Evolutionary conservation across 78 protist genomes (phyloP).

Genomic region (Monocercomonoides exilis): DNA sequence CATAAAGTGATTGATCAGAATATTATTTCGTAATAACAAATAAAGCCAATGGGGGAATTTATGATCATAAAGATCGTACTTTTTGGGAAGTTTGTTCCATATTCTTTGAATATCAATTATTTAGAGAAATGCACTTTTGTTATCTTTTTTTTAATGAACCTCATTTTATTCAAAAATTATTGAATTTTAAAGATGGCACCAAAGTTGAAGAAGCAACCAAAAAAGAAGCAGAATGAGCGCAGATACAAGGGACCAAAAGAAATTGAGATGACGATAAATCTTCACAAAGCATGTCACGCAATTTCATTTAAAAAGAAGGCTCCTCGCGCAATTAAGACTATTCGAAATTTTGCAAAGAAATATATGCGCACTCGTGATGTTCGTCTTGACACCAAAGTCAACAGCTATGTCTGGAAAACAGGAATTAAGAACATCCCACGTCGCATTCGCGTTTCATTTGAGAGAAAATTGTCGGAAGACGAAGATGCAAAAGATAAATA

Average conservation of each 20-base stretch:
- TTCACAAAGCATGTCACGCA: background rate
- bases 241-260: background rate
- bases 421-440: slow-evolving; percentile 72
- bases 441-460: slow-evolving; percentile 78
- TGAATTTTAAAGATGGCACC: too few species aligned
- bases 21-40: too few species aligned
- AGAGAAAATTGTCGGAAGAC: slow-evolving; percentile 77
- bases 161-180: too few species aligned
- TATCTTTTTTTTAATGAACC: too few species aligned
- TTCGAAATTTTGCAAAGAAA: slow-evolving; percentile 60
- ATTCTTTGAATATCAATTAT: too few species aligned
- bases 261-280: background rate
- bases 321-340: slow-evolving; percentile 70
- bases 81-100: too few species aligned
- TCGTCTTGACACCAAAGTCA: slow-evolving; percentile 67
- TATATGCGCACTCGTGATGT: slow-evolving; percentile 79
- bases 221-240: background rate
- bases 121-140: too few species aligned
- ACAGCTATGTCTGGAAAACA: slow-evolving; percentile 67
- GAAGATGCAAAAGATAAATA: slow-evolving; percentile 75
- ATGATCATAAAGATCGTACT: too few species aligned
- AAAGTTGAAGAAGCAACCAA: background rate
- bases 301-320: slow-evolving; percentile 73
- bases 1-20: too few species aligned
- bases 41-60: too few species aligned